These are phyloP conservation scores for Zancudomyces culisetae DNA, from an alignment of 371 early-diverging fungal species.

Conservation along the genomic window DNA sequence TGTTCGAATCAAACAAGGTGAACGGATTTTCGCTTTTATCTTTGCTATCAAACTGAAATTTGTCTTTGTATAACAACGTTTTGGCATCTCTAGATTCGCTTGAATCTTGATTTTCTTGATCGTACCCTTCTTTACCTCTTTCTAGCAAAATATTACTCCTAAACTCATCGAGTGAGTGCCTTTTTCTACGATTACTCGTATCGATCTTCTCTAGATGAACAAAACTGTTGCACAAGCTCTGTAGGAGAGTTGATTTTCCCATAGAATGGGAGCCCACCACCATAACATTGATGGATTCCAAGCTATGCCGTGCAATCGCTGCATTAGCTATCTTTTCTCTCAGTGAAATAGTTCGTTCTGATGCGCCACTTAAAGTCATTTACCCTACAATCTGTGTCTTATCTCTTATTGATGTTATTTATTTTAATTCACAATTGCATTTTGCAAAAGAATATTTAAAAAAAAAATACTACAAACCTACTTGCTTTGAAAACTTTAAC, in stretches of 20 bases:
- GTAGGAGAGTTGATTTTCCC: conserved; percentile 1
- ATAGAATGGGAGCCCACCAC: conserved; percentile 1
- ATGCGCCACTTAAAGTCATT: too few relatives aligned
- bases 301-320: background rate
- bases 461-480: too few relatives aligned
- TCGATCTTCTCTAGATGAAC: background rate
- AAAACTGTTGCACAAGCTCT: conserved; percentile 1
- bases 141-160: background rate
- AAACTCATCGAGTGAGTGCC: background rate
- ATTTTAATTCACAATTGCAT: too few relatives aligned
- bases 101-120: background rate
- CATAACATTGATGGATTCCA: conserved; percentile 2
- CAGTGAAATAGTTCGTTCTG: background rate
- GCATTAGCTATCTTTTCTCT: background rate
- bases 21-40: background rate
- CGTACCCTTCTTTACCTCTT: background rate
- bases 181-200: background rate
- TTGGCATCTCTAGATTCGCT: background rate
- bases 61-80: too few relatives aligned
- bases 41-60: too few relatives aligned
- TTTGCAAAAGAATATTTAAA: too few relatives aligned
- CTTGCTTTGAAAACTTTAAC: too few relatives aligned
- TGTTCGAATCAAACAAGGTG: background rate
- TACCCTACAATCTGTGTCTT: too few relatives aligned
- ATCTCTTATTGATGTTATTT: too few relatives aligned